These are phyloP conservation scores for Phialemonium atrogriseum DNA, from an alignment of 2,329 filamentous ascomycete genomes.

Conservation along the genomic window DNA sequence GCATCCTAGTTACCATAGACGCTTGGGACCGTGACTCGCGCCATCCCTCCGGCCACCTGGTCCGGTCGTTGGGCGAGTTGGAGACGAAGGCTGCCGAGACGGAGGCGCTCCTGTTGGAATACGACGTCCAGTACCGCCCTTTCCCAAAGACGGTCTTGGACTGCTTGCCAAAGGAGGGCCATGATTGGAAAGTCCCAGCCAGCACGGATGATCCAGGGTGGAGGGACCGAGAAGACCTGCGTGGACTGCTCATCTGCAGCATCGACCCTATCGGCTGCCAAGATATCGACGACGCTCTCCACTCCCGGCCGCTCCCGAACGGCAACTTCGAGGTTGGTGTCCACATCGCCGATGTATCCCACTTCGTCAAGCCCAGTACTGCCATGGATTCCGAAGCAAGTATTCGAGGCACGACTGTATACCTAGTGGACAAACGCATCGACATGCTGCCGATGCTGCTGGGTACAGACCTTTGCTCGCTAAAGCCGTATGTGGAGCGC, in stretches of 20 bases:
- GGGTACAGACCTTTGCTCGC: constrained; percentile 89
- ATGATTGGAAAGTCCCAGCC: constrained; percentile 87
- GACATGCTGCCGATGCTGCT: constrained; percentile 98
- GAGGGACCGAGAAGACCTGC: constrained; percentile 75
- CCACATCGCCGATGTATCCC: constrained; percentile 97
- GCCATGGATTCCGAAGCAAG: constrained; percentile 96
- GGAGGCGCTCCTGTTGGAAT: constrained; percentile 86
- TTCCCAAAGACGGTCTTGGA: constrained; percentile 95
- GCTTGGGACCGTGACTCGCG: constrained; percentile 90
- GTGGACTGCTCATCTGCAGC: constrained; percentile 85
- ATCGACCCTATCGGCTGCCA: constrained; percentile 95
- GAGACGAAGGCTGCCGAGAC: constrained; percentile 98
- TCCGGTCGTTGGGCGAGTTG: constrained; percentile 84
- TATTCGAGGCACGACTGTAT: constrained; percentile 90
- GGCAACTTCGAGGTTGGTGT: constrained; percentile 95
- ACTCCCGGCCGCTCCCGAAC: constrained; percentile 76
- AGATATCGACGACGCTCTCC: constrained; percentile 95
- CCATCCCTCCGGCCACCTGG: constrained; percentile 88
- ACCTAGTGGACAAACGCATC: constrained; percentile 96
- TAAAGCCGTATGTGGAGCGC: constrained; percentile 96
- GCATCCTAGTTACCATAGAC: constrained; percentile 88
- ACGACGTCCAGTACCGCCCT: constrained; percentile 94
- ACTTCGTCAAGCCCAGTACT: constrained; percentile 95
- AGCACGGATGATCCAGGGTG: constrained; percentile 76
- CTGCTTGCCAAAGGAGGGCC: constrained; percentile 83